phyloP scores from a whole-genome alignment of 2,329 filamentous ascomycete species.

The Microcera coccophila region DNA sequence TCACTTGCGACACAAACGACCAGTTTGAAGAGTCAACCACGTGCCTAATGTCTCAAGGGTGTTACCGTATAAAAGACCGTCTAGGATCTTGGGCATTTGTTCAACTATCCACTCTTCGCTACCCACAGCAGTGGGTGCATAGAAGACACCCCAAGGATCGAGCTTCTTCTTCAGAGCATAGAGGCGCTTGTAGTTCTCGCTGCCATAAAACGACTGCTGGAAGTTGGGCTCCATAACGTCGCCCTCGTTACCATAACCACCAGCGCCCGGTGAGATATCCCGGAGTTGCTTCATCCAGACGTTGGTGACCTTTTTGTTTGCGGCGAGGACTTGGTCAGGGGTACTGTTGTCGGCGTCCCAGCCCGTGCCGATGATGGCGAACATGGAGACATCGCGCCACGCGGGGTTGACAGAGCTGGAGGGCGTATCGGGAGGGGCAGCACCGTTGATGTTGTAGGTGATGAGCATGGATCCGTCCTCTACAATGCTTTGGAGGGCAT shows the following conservation, averaged over 20 bases:
- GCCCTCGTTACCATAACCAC: slow-evolving; percentile 32
- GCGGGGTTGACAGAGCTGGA: slow-evolving; percentile 41
- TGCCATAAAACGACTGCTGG: slow-evolving; percentile 29
- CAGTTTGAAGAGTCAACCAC: slow-evolving; percentile 16
- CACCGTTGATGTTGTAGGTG: slow-evolving; percentile 24
- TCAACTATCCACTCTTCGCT: slow-evolving; percentile 16
- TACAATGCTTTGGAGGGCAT: slow-evolving; percentile 17
- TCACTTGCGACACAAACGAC: slow-evolving; percentile 13
- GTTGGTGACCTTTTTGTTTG: slow-evolving; percentile 28
- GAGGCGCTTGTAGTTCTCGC: slow-evolving; percentile 24
- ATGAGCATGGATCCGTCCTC: slow-evolving; percentile 23
- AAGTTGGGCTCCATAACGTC: slow-evolving; percentile 32
- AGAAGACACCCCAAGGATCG: slow-evolving; percentile 29
- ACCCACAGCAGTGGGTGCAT: slow-evolving; percentile 14
- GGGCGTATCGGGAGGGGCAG: slow-evolving; percentile 14
- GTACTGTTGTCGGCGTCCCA: slow-evolving; percentile 13
- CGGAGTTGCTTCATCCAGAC: slow-evolving; percentile 14
- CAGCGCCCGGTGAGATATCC: slow-evolving; percentile 16
- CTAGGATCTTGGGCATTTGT: slow-evolving; percentile 4
- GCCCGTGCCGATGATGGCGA: slow-evolving; percentile 27
- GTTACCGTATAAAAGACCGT: slow-evolving; percentile 7
- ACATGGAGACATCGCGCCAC: slow-evolving; percentile 41
- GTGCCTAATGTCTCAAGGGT: slow-evolving; percentile 12
- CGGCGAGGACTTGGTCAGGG: slow-evolving; percentile 15
- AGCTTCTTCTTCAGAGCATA: slow-evolving; percentile 30